Evolutionary conservation across 257 asterid genomes (phyloP).

Genomic region (Ehretia macrophylla): DNA sequence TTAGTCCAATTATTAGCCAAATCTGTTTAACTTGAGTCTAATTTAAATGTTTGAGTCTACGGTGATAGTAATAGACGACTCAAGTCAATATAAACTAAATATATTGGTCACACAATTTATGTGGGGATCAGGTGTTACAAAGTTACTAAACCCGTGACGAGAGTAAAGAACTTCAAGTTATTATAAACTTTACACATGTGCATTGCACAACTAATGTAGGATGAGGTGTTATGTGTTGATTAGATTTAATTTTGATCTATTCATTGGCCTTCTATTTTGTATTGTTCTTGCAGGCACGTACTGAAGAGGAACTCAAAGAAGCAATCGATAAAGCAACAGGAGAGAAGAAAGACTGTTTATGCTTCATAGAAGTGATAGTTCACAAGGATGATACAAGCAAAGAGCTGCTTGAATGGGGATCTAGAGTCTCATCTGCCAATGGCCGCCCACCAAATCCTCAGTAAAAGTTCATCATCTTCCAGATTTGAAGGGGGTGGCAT

Average conservation of each 20-base stretch:
- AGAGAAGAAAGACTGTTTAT: constrained; percentile 46
- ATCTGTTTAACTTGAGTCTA: too few relatives aligned
- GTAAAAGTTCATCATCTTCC: constrained; percentile 3
- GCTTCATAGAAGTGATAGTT: constrained; percentile 64
- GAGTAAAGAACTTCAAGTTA: too few relatives aligned
- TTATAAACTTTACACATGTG: background rate
- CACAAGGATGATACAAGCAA: constrained; percentile 72
- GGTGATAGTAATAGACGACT: too few relatives aligned
- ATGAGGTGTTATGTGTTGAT: too few relatives aligned
- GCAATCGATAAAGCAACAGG: constrained; percentile 51
- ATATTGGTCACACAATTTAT: too few relatives aligned
- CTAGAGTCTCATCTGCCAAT: constrained; percentile 65
- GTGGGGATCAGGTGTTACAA: too few relatives aligned
- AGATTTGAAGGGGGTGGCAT: background rate
- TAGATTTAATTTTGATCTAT: too few relatives aligned
- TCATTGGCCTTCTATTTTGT: background rate
- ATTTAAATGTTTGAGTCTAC: too few relatives aligned
- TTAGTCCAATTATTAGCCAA: too few relatives aligned
- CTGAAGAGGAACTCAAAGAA: constrained; percentile 51
- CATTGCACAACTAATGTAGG: background rate
- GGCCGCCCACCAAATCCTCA: constrained; percentile 71
- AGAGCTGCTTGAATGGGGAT: constrained; percentile 78
- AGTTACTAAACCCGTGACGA: too few relatives aligned
- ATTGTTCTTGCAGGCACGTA: constrained; percentile 29
- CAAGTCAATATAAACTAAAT: too few relatives aligned